Percentiles rank a stretch among this genome's conserved stretches.
Conservation (phyloP, 805 yeast species). For the Ogataea sp. region DNA sequence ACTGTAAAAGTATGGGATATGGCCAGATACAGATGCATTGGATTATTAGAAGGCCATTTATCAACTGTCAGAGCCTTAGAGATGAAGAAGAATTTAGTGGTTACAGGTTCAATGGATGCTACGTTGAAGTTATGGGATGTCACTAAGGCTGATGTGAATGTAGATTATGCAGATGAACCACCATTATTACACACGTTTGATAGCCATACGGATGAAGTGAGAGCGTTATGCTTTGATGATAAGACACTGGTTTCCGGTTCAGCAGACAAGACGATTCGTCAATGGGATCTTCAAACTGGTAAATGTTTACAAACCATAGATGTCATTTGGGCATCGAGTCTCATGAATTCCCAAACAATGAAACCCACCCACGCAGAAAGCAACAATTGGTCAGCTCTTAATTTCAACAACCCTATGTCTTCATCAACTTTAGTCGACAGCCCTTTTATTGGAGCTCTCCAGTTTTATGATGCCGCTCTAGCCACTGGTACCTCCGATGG, state of each 20-base stretch:
- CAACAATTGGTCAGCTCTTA: background rate
- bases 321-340: conserved; percentile 49
- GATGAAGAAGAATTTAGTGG: conserved; percentile 40
- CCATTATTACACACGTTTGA: conserved; percentile 43
- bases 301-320: conserved; percentile 65
- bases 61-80: conserved; percentile 55
- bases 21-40: conserved; percentile 42
- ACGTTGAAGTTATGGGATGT: conserved; percentile 55
- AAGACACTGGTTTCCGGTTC: conserved; percentile 60
- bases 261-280: conserved; percentile 61
- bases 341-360: conserved; percentile 16
- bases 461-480: conserved; percentile 66
- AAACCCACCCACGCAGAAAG: too few relatives aligned
- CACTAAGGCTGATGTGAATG: conserved; percentile 15
- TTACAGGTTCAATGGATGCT: conserved; percentile 58
- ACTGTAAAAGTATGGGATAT: conserved; percentile 81
- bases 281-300: conserved; percentile 66
- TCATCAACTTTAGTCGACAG: conserved; percentile 1
- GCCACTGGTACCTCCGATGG: conserved; percentile 80
- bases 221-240: conserved; percentile 50
- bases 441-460: conserved; percentile 57
- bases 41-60: conserved; percentile 50
- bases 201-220: conserved; percentile 60
- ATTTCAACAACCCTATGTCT: background rate
- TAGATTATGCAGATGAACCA: conserved; percentile 12